Evolutionary conservation across 495 filamentous ascomycete species (phyloP).

Genomic region (Penicillium taxi): DNA sequence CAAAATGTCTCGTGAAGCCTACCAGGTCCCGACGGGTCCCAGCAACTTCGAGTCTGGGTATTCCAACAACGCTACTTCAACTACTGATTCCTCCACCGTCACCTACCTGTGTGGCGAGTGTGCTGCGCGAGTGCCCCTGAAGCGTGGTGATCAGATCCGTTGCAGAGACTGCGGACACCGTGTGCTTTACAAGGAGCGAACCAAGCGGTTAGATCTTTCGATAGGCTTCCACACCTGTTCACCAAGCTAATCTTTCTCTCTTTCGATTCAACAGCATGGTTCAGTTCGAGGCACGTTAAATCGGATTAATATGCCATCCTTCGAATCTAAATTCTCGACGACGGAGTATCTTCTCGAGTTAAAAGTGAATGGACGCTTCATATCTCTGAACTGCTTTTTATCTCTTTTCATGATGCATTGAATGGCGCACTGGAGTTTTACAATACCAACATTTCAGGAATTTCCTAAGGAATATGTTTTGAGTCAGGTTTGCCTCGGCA

Average conservation of each 20-base stretch:
- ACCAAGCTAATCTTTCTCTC: conserved; percentile 9
- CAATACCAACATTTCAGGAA: conserved; percentile 1
- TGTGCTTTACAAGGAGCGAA: conserved; percentile 95
- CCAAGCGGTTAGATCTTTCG: conserved; percentile 69
- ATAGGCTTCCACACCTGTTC: background rate
- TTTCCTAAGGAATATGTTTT: too few relatives aligned
- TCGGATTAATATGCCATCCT: background rate
- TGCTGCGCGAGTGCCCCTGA: conserved; percentile 69
- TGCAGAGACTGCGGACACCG: conserved; percentile 96
- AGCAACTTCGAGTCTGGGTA: conserved; percentile 26
- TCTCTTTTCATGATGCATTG: conserved; percentile 17
- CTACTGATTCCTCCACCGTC: conserved; percentile 57
- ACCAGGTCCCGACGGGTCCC: conserved; percentile 42
- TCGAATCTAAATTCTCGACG: background rate
- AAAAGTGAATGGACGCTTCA: conserved; percentile 6
- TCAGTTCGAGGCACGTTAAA: conserved; percentile 88
- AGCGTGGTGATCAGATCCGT: conserved; percentile 78
- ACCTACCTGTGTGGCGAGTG: conserved; percentile 93
- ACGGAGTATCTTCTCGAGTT: conserved; percentile 7
- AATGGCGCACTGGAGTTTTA: conserved; percentile 27
- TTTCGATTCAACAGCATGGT: conserved; percentile 62
- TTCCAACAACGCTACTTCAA: conserved; percentile 21
- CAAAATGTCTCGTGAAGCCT: conserved; percentile 48
- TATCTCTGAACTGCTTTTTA: conserved; percentile 9
- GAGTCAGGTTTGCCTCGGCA: background rate